Evolutionary conservation across 768 basidiomycete species (phyloP).

Genomic region (Russula compacta): DNA sequence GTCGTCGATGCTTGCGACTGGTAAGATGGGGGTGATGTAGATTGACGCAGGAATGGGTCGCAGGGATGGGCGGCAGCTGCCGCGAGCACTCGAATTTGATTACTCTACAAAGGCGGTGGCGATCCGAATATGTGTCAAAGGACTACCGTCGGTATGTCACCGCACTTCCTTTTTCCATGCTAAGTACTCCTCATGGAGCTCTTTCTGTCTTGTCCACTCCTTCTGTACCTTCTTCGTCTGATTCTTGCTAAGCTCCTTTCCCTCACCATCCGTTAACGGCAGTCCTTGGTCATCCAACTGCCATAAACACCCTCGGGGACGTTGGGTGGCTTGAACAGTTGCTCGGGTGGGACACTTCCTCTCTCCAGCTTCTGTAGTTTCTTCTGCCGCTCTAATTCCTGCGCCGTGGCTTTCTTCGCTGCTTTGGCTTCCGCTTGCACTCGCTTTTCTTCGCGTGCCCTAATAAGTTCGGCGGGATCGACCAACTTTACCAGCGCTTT

Average conservation of each 20-base stretch:
- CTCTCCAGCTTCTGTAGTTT: conserved; percentile 75
- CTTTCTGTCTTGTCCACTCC: conserved; percentile 62
- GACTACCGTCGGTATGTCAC: conserved; percentile 3
- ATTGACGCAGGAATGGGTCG: background rate
- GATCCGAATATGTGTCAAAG: conserved; percentile 14
- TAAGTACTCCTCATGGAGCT: conserved; percentile 71
- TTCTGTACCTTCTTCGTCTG: conserved; percentile 70
- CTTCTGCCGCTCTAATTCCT: conserved; percentile 57
- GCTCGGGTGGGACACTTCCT: conserved; percentile 62
- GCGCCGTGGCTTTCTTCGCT: conserved; percentile 65
- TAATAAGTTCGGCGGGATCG: conserved; percentile 69
- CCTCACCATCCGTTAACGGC: conserved; percentile 77
- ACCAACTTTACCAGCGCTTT: conserved; percentile 91
- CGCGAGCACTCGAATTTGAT: background rate
- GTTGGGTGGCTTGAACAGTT: conserved; percentile 81
- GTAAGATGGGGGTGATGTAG: conserved; percentile 9
- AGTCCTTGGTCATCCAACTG: conserved; percentile 78
- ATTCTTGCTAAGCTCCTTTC: conserved; percentile 79
- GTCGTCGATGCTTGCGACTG: conserved; percentile 25
- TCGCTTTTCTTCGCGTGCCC: conserved; percentile 81
- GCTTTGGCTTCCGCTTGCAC: conserved; percentile 65
- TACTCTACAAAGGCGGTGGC: conserved; percentile 1
- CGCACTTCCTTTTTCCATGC: conserved; percentile 33
- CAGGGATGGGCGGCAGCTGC: conserved; percentile 4
- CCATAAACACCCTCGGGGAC: conserved; percentile 63